Evolutionary conservation across 495 filamentous ascomycete genomes (phyloP), one percentile per base, ranked within the genome.

Genomic region (Physcia stellaris): DNA sequence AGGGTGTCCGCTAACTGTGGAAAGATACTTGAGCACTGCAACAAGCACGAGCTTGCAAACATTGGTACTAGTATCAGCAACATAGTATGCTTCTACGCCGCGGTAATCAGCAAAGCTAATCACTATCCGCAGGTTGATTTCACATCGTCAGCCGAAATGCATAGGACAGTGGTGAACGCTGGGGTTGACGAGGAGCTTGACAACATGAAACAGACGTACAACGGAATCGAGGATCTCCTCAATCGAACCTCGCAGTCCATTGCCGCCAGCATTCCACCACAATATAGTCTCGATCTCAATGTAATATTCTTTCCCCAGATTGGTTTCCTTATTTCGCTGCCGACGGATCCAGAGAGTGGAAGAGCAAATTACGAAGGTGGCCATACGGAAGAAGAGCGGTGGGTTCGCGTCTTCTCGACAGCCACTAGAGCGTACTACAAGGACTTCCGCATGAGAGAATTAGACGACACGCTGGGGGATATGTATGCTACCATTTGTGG

Each of bases 231-330:
- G 42, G 68, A 69, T 41, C 60, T 94, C 23, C 69, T 98, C 17
- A 75, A 75, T 9, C 55, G 69, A 23, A 70, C 83, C 11, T 75
- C 73, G n/a, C 62, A 65, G 17, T 60, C 70, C 4, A 63, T 94
- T 36, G 67, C 73, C 3, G 55, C 51, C 9, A 69, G 65, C 1
- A 61, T 88, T 10, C 88, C 90, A 0, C 61, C 61, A 42, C 48
- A 62, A 46, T 48, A 81, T 53, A 59, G 68, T 58, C 52, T 76
- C 40, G 60, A 76, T 52, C 47, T 95, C 58, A 83, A 82, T 40
- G 77, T 81, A 35, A 80, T 92, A 16, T 87, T 87, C 54, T 85
- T 94, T 47, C 86, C 86, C 7, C 84, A 93, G 51, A 69, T 94
- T 11, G 92, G 90, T 2, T 98, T 93, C 57, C 71, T 95, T 13